Conservation (phyloP, 768 basidiomycete species). For the Boletellus sp. region DNA sequence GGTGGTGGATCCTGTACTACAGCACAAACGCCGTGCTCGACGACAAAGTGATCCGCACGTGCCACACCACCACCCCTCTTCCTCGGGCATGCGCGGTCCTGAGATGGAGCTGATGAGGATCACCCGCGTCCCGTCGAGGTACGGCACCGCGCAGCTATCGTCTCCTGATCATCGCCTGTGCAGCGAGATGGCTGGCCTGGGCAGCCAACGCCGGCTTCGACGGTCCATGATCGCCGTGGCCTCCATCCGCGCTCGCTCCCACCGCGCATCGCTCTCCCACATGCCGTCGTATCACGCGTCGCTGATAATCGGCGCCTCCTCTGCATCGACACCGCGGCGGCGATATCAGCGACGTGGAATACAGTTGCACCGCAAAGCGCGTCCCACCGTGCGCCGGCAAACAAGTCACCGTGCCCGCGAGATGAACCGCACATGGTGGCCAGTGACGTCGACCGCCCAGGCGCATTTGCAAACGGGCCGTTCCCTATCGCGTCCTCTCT, state of each 20-base stretch:
- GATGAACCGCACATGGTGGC: constrained; percentile 26
- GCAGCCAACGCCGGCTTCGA: background rate
- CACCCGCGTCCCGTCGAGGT: constrained; percentile 3
- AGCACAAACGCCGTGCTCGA: constrained; percentile 18
- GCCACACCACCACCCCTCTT: constrained; percentile 3
- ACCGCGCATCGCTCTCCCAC: constrained; percentile 8
- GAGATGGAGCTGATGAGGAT: constrained; percentile 22
- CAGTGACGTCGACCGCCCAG: constrained; percentile 15
- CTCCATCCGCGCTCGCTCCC: background rate
- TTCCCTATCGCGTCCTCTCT: constrained; percentile 19
- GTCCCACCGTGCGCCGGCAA: background rate
- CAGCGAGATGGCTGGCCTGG: background rate
- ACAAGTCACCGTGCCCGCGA: constrained; percentile 4
- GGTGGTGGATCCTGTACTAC: constrained; percentile 27
- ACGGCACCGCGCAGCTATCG: constrained; percentile 8
- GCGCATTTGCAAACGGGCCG: constrained; percentile 21
- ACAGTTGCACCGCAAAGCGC: constrained; percentile 13
- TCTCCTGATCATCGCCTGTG: constrained; percentile 2
- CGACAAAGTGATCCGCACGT: constrained; percentile 18
- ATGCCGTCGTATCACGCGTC: background rate
- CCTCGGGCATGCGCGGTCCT: constrained; percentile 5
- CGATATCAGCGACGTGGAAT: background rate
- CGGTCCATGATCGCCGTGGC: constrained; percentile 15
- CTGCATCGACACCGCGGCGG: background rate
- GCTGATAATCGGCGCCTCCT: background rate